Evolutionary conservation across 352 stramenopile species (phyloP).

Genomic region (Phytopythium cucurbitacearum): DNA sequence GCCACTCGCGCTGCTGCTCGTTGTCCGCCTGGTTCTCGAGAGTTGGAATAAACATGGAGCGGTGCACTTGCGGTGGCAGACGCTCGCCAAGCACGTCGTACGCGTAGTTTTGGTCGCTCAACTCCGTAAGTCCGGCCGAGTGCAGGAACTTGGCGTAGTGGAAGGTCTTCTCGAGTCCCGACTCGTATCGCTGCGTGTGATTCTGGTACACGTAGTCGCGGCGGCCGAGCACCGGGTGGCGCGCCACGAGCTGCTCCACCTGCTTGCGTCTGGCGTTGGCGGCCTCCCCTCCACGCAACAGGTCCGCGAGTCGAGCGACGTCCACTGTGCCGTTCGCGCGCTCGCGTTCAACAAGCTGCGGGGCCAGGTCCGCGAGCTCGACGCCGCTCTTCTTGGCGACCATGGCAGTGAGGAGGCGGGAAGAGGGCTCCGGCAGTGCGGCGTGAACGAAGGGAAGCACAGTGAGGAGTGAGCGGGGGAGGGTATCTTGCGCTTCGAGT

Average conservation of each 20-base stretch:
- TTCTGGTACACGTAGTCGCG: slow-evolving; percentile 31
- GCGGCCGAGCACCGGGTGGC: slow-evolving; percentile 26
- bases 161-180: slow-evolving; percentile 28
- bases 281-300: slow-evolving; percentile 17
- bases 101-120: slow-evolving; percentile 13
- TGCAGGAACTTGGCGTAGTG: slow-evolving; percentile 22
- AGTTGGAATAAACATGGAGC: slow-evolving; percentile 37
- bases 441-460: too few relatives aligned
- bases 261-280: slow-evolving; percentile 30
- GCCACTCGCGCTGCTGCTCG: slow-evolving; percentile 46
- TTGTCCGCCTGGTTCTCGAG: slow-evolving; percentile 31
- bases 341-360: slow-evolving; percentile 39
- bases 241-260: slow-evolving; percentile 13
- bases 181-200: slow-evolving; percentile 33
- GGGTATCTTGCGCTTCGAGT: background rate
- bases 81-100: slow-evolving; percentile 38
- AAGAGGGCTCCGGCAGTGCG: too few relatives aligned
- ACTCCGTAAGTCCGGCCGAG: slow-evolving; percentile 24
- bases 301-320: slow-evolving; percentile 12
- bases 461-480: background rate
- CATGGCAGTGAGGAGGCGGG: background rate
- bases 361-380: slow-evolving; percentile 41
- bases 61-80: slow-evolving; percentile 43
- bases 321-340: slow-evolving; percentile 26
- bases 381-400: background rate